Base-by-base conservation (phyloP, 805 yeast genomes). In the Millerozyma miso region DNA sequence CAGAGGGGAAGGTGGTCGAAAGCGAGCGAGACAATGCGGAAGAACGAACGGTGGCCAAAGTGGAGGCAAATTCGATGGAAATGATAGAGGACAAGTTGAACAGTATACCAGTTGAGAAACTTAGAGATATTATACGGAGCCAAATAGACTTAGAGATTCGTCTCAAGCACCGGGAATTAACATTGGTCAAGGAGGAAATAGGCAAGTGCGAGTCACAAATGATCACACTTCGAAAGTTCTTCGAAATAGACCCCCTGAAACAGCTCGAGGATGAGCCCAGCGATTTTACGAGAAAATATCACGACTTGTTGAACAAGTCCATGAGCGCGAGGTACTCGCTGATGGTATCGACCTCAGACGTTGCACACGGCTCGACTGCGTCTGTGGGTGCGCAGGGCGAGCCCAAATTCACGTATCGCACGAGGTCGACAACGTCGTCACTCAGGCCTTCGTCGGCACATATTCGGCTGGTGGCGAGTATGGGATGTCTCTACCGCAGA, bases 101-200 rank as follows among this genome's bases (percentile, higher is more conserved):
- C 15, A 48, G 49, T n/a, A 52, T 59, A 19, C 63, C 65, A 1
- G 37, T 53, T 8, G 57, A 55, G 6, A 55, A 59, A 40, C 40
- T 62, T 58, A 56, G 61, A 49, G 63, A 62, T 37, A 59, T 67
- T 31, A 55, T 71, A 35, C 57, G 65, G 39, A 65, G 75, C 44
- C 80, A 79, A 49, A 62, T 81, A 15, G 83, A 81, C 54, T 54
- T 81, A 36, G 86, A 81, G 50, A 78, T 81, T 10, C 53, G 83
- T 20, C 59, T 82, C 39, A 81, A 79, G 42, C 83, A 81, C 58
- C 71, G 75, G 44, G 86, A 83, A 55, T 55, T 74, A 36, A 63
- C 69, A 32, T 56, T 72, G 16, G 67, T 80, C 1, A 74, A 77
- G 41, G 69, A 71, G 33, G 86, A 81, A 50, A 67, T 80, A 1